These are phyloP conservation scores for Rosa multiflora DNA, from an alignment of 306 rosid genomes.

Conservation along the genomic window DNA sequence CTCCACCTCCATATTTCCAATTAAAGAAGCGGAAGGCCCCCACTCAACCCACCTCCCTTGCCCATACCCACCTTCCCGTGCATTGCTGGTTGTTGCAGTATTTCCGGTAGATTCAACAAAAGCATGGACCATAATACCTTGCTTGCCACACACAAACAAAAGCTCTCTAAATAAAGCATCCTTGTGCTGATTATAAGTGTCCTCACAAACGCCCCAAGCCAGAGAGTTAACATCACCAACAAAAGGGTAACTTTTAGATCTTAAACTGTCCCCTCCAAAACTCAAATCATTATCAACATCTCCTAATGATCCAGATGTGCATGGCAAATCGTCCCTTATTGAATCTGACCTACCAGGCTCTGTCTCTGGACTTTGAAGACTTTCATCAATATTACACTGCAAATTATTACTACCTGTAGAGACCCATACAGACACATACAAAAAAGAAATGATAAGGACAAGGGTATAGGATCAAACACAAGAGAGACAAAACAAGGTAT, in stretches of 20 bases:
- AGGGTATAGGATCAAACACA: conserved; percentile 14
- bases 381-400: conserved; percentile 28
- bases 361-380: conserved; percentile 31
- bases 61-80: conserved; percentile 43
- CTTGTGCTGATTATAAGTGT: conserved; percentile 58
- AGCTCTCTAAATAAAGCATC: conserved; percentile 68
- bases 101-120: conserved; percentile 45
- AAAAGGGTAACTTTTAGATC: conserved; percentile 43
- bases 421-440: conserved; percentile 47
- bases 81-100: conserved; percentile 29
- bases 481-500: not conserved
- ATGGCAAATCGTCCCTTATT: conserved; percentile 39
- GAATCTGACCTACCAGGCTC: conserved; percentile 35
- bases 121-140: conserved; percentile 81
- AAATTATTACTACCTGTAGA: conserved; percentile 27
- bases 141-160: conserved; percentile 76
- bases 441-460: not conserved
- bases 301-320: conserved; percentile 45
- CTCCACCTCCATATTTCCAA: conserved; percentile 36
- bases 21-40: conserved; percentile 53
- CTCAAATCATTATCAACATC: conserved; percentile 34
- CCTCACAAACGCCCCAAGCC: conserved; percentile 80
- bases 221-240: conserved; percentile 75
- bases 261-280: conserved; percentile 40
- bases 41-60: conserved; percentile 88